Percentiles rank a stretch among this genome's conserved stretches.
Evolutionary conservation across 352 stramenopile species (phyloP).

Genomic region (Phytophthora sp.): DNA sequence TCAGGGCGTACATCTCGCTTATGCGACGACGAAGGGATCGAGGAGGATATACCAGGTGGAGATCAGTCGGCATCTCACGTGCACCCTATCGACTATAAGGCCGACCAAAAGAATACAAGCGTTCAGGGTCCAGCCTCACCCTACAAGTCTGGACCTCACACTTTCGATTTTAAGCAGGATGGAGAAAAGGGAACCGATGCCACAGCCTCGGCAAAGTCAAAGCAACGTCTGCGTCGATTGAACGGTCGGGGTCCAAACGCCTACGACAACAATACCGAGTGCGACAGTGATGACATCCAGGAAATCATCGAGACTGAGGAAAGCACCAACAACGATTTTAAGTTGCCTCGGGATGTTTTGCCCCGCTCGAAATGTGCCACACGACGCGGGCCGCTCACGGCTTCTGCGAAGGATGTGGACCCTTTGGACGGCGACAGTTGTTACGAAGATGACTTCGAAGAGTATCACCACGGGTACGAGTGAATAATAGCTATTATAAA

Average conservation of each 20-base stretch:
- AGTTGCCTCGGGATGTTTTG: neutral
- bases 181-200: constrained; percentile 2
- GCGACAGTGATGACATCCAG: constrained; percentile 80
- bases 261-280: constrained; percentile 52
- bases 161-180: constrained; percentile 37
- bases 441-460: constrained; percentile 88
- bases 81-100: constrained; percentile 19
- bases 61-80: constrained; percentile 6
- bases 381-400: constrained; percentile 6
- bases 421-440: constrained; percentile 57
- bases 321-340: constrained; percentile 14
- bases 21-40: constrained; percentile 69
- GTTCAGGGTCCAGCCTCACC: neutral
- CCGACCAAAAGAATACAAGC: constrained; percentile 13
- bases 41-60: constrained; percentile 76
- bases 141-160: constrained; percentile 29
- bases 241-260: constrained; percentile 4
- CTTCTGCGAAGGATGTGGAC: constrained; percentile 31
- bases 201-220: constrained; percentile 22
- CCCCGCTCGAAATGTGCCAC: constrained; percentile 15
- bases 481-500: neutral
- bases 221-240: constrained; percentile 2
- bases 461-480: constrained; percentile 42
- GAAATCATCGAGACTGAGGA: constrained; percentile 83
- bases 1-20: constrained; percentile 4